phyloP scores from a whole-genome alignment of 768 basidiomycete genomes.

The Amyloporia xantha region DNA sequence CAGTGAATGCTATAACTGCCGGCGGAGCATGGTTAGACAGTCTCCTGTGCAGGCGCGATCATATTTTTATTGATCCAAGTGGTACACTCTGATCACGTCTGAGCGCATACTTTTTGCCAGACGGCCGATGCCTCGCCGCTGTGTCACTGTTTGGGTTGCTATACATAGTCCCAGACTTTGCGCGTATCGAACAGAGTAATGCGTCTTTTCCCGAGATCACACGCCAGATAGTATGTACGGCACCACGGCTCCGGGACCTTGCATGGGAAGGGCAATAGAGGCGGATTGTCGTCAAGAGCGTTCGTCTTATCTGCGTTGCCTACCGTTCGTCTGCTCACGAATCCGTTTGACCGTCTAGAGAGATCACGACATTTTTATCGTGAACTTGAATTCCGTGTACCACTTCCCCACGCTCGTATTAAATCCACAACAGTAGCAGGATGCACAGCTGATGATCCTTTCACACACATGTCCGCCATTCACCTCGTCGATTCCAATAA shows the following conservation, averaged over 20 bases:
- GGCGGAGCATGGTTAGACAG: no score
- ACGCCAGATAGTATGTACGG: constrained; percentile 11
- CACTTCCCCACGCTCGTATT: neutral
- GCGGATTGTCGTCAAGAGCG: constrained; percentile 14
- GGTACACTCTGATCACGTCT: no score
- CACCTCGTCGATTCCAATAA: constrained; percentile 16
- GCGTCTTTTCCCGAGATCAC: constrained; percentile 7
- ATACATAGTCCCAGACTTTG: constrained; percentile 16
- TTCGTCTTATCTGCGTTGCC: neutral
- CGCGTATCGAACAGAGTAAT: constrained; percentile 10
- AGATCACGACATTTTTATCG: constrained; percentile 16
- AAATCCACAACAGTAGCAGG: neutral
- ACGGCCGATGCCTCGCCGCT: constrained; percentile 16
- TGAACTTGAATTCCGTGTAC: constrained; percentile 10
- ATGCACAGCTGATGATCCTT: neutral
- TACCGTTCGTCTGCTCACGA: constrained; percentile 5
- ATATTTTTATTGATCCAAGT: no score
- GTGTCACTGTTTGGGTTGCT: constrained; percentile 16
- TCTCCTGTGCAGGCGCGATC: no score
- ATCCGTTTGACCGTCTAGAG: no score
- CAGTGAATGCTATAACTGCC: no score
- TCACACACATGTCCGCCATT: constrained; percentile 1
- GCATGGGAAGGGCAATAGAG: constrained; percentile 14
- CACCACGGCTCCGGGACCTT: constrained; percentile 14
- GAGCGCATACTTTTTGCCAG: constrained; percentile 18